These are phyloP conservation scores for Crassisporium funariophilum DNA, from an alignment of 768 basidiomycete genomes.

Conservation along the genomic window DNA sequence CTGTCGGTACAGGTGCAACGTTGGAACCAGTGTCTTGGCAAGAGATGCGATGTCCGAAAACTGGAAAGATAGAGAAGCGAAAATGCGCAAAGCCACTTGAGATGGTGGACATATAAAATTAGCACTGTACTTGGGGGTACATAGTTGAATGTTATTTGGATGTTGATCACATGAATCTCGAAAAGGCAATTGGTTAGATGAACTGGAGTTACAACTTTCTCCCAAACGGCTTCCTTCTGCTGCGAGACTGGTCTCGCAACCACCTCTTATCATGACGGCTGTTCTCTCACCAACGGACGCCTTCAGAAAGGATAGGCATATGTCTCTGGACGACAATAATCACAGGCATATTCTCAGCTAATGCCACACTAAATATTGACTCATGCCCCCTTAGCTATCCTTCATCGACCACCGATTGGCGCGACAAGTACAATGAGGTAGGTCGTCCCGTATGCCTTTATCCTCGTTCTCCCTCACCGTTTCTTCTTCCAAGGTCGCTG, in stretches of 20 bases:
- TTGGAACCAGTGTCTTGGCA: conserved; percentile 90
- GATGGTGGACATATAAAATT: conserved; percentile 33
- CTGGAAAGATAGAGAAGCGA: conserved; percentile 75
- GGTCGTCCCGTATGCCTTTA: conserved; percentile 9
- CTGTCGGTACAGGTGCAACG: conserved; percentile 56
- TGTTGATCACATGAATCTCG: conserved; percentile 17
- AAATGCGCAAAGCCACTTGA: conserved; percentile 87
- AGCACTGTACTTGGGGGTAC: conserved; percentile 10
- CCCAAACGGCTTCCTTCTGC: conserved; percentile 21
- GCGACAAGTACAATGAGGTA: conserved; percentile 74
- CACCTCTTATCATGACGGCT: conserved; percentile 53
- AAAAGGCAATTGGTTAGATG: conserved; percentile 31
- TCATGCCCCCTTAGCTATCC: conserved; percentile 48
- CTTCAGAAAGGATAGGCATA: conserved; percentile 58
- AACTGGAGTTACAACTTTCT: conserved; percentile 23
- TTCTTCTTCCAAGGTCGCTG: conserved; percentile 51
- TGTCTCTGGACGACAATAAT: conserved; percentile 68
- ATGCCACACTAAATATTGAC: conserved; percentile 8
- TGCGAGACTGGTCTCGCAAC: conserved; percentile 23
- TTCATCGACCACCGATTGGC: conserved; percentile 69
- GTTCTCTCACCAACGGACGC: conserved; percentile 63
- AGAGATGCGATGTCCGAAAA: conserved; percentile 87
- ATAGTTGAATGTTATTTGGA: conserved; percentile 6
- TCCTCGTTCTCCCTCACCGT: conserved; percentile 5
- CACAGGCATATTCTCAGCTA: conserved; percentile 46